Percentiles rank a stretch among this genome's conserved stretches.
Evolutionary conservation across 257 asterid species (phyloP).

Genomic region (Avicennia marina): DNA sequence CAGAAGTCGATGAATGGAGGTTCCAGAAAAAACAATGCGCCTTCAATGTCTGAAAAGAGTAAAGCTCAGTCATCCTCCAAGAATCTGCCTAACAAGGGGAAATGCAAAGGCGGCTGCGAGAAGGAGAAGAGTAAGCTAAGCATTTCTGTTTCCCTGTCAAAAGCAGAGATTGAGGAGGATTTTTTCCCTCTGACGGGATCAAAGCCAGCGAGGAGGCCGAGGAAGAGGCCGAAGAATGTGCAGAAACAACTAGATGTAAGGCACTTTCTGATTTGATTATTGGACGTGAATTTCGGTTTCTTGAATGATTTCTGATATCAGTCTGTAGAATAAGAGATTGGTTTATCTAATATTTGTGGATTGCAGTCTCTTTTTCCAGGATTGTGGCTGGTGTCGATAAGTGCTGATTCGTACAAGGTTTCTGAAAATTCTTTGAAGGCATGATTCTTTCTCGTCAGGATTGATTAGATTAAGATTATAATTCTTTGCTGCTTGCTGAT

Average conservation of each 20-base stretch:
- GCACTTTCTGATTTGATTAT: neutral
- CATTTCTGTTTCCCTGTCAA: neutral
- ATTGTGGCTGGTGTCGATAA: constrained; percentile 30
- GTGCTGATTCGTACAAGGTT: constrained; percentile 38
- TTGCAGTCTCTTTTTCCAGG: constrained; percentile 44
- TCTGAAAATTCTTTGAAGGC: constrained; percentile 34
- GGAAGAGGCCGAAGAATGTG: neutral
- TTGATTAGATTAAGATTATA: neutral
- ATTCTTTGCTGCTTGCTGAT: neutral
- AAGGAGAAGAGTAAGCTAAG: too few species aligned
- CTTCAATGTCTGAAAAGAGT: too few species aligned
- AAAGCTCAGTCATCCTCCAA: too few species aligned
- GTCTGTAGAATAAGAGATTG: neutral
- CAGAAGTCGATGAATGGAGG: too few species aligned
- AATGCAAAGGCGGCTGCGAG: too few species aligned
- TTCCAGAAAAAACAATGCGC: too few species aligned
- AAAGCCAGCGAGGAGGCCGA: constrained; percentile 6
- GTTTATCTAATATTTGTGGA: neutral
- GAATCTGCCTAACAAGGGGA: too few species aligned
- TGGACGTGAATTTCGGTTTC: neutral
- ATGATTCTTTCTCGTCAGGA: too few species aligned
- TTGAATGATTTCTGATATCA: neutral
- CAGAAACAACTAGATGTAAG: constrained; percentile 5
- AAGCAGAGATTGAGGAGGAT: neutral
- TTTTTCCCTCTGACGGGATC: neutral